Conservation (phyloP, 129 eudicot genomes). For the Chrysanthemum makinoi region DNA sequence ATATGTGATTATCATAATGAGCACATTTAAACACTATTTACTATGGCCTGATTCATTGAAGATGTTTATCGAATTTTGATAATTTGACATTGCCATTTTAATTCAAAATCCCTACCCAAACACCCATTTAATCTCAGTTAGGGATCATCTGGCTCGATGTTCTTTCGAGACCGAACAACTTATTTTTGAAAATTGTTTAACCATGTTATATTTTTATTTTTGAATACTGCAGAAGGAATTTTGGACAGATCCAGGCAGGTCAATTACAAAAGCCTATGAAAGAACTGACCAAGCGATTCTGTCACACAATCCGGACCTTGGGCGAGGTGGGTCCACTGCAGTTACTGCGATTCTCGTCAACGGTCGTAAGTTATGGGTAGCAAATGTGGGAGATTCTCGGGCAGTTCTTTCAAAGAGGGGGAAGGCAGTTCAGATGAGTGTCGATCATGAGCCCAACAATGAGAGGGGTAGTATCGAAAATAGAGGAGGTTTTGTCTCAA, state of each 20-base stretch:
- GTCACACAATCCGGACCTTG: constrained; percentile 68
- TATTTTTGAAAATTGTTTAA: background rate
- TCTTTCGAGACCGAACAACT: background rate
- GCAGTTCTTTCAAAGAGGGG: constrained; percentile 74
- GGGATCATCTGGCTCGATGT: background rate
- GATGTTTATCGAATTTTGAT: background rate
- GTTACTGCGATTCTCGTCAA: constrained; percentile 76
- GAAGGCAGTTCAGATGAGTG: constrained; percentile 68
- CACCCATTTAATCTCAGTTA: background rate
- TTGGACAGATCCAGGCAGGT: constrained; percentile 57
- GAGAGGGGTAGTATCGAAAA: constrained; percentile 77
- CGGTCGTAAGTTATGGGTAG: constrained; percentile 62
- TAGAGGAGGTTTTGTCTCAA: constrained; percentile 82
- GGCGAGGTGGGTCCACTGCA: constrained; percentile 91
- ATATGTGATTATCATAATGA: background rate
- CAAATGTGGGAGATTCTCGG: constrained; percentile 95
- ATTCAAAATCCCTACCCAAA: no score
- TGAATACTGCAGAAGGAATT: constrained; percentile 57
- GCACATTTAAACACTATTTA: background rate
- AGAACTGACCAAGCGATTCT: constrained; percentile 88
- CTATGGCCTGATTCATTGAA: background rate
- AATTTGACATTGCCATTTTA: no score
- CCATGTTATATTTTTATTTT: constrained; percentile 4
- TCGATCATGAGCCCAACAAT: constrained; percentile 86
- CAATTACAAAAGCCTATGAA: constrained; percentile 76